Evolutionary conservation across 352 stramenopile species (phyloP).

Genomic region (Globisporangium irregulare): DNA sequence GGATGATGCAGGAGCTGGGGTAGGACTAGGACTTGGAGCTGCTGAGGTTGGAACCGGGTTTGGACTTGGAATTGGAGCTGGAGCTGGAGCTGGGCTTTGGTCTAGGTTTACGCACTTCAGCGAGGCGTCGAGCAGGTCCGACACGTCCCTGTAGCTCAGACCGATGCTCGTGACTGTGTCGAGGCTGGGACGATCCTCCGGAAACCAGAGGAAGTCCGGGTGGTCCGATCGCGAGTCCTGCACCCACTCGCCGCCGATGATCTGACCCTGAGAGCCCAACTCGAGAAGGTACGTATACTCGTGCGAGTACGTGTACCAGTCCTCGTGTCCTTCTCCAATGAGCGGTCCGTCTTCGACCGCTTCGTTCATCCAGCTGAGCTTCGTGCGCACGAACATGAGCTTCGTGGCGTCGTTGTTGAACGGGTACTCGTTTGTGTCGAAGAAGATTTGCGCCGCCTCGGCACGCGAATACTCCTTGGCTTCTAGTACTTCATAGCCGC

Average conservation of each 20-base stretch:
- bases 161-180: conserved; percentile 10
- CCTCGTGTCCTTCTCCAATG: conserved; percentile 2
- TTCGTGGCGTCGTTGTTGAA: conserved; percentile 18
- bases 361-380: conserved; percentile 18
- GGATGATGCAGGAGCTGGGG: background rate
- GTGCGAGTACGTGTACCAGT: conserved; percentile 3
- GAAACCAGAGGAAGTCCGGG: conserved; percentile 21
- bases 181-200: background rate
- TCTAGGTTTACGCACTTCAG: conserved; percentile 2
- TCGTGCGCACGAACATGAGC: conserved; percentile 17
- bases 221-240: conserved; percentile 9
- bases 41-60: conserved; percentile 5
- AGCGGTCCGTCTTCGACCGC: conserved; percentile 8
- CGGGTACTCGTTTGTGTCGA: conserved; percentile 12
- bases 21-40: background rate
- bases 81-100: background rate
- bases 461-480: background rate
- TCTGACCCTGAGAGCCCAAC: background rate
- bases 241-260: conserved; percentile 10
- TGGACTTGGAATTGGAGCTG: too few species aligned
- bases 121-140: conserved; percentile 9
- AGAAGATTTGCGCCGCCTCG: conserved; percentile 8
- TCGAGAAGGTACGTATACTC: conserved; percentile 9
- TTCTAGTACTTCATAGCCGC: conserved; percentile 15
- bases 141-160: conserved; percentile 14